Base-by-base conservation (phyloP, 2,329 filamentous ascomycete genomes). In the Didymella arachidicola region DNA sequence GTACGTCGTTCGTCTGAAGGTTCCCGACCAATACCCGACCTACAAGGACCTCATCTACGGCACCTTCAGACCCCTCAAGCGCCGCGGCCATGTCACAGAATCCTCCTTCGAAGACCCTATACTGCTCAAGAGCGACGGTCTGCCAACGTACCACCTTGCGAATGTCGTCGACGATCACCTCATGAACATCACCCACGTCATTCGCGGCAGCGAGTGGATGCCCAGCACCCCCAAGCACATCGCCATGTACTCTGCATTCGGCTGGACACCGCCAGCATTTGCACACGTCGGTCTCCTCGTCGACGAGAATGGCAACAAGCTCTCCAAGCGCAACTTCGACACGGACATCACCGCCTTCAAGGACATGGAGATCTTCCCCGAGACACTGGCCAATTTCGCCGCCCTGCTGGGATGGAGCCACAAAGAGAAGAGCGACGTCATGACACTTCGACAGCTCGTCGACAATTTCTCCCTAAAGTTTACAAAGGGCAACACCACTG, bases 181-280 rank as follows among this genome's bases (percentile, higher is more conserved):
- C 60, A 99, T 99, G 95, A 81, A 91, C 59, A 96, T 99, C 66
- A 97, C 93, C 0, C 94, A 98, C 77, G 95, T 99, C 14, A 91
- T 99, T 58, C 88, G 95, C 41, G 95, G 94, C 52, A 89, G 90
- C 83, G 95, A 99, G 84, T 99, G 95, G 95, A 90, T 99, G 79
- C 87, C 94, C 32, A 97, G 93, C 0, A 98, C 95, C 0, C 93
- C 93, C 0, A 91, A 90, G 72, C 88, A 91, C 72, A 80, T 89
- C 57, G 84, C 84, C 34, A 75, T 83, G 64, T 83, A 83, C 67
- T 64, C 75, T 8, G 81, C 81, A 0, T 83, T 83, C 49, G 79
- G 78, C 2, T 83, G 81, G 81, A 65, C 71, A 16, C 80, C 81
- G 2, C 81, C 81, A 0, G 53, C 67, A 1, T 83, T 82, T 56